Conservation (phyloP, 805 yeast species). For the Suhomyces sp. region DNA sequence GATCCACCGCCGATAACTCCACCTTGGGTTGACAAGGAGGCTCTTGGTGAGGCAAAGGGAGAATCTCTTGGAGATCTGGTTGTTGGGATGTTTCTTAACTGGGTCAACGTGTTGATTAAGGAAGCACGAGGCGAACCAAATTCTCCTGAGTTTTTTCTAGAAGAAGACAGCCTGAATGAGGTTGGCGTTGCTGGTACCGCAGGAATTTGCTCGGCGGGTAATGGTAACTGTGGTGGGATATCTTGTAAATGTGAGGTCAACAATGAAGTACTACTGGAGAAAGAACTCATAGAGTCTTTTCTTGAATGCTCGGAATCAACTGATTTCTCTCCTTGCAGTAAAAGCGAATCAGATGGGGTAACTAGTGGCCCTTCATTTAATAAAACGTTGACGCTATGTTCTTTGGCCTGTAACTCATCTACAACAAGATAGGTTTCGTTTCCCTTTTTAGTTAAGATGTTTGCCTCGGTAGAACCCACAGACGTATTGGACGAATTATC, state of each 20-base stretch:
- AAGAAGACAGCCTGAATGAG: slow-evolving; percentile 31
- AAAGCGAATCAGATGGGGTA: too few species aligned
- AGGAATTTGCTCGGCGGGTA: slow-evolving; percentile 55
- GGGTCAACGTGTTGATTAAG: slow-evolving; percentile 39
- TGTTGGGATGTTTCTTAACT: slow-evolving; percentile 37
- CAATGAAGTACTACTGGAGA: slow-evolving; percentile 24
- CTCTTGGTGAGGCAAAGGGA: slow-evolving; percentile 48
- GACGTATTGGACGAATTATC: slow-evolving; percentile 27
- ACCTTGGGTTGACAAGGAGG: slow-evolving; percentile 43
- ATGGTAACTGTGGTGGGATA: slow-evolving; percentile 57
- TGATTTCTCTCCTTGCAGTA: slow-evolving; percentile 1
- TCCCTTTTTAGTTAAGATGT: too few species aligned
- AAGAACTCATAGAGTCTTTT: slow-evolving; percentile 23
- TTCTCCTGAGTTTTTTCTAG: slow-evolving; percentile 39
- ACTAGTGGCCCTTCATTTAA: slow-evolving; percentile 2
- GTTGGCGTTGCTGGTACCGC: slow-evolving; percentile 37
- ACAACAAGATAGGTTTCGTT: slow-evolving; percentile 1
- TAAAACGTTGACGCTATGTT: too few species aligned
- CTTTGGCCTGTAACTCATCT: slow-evolving; percentile 3
- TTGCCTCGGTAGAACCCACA: background rate
- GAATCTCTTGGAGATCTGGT: slow-evolving; percentile 38
- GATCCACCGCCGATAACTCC: slow-evolving; percentile 3
- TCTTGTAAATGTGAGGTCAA: slow-evolving; percentile 34
- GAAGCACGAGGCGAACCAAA: slow-evolving; percentile 41
- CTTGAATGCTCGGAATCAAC: slow-evolving; percentile 6